Evolutionary conservation across 306 rosid genomes (phyloP).

Genomic region (Quercus suber): DNA sequence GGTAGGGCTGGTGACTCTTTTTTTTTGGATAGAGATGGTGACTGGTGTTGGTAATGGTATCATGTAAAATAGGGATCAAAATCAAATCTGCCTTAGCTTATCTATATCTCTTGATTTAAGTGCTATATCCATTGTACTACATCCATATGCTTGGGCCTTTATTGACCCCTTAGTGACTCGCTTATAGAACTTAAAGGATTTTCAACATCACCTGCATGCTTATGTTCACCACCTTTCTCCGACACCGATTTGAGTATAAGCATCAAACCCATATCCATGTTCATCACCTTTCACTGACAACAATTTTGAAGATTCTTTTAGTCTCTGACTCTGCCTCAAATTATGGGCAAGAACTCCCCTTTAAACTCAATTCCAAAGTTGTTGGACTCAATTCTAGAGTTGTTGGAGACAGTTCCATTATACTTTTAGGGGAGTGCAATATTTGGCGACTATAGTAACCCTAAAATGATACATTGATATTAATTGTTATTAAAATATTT

Average conservation of each 20-base stretch:
- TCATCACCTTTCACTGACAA: slow-evolving; percentile 12
- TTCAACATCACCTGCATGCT: slow-evolving; percentile 22
- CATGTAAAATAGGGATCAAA: neutral
- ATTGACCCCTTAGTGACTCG: slow-evolving; percentile 29
- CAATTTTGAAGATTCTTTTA: neutral
- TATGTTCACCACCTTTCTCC: slow-evolving; percentile 38
- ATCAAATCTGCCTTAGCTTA: slow-evolving; percentile 12
- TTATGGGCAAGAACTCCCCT: slow-evolving; percentile 30
- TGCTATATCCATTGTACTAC: slow-evolving; percentile 11
- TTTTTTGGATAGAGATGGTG: neutral
- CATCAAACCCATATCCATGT: slow-evolving; percentile 21
- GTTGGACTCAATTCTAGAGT: neutral
- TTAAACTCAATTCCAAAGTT: slow-evolving; percentile 10
- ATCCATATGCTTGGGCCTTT: slow-evolving; percentile 29
- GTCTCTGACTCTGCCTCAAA: neutral
- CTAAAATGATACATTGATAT: too few relatives aligned
- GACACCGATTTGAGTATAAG: slow-evolving; percentile 41
- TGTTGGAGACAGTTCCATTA: neutral
- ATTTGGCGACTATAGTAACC: neutral
- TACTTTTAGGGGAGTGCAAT: neutral
- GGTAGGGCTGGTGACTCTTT: too few relatives aligned
- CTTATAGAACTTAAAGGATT: slow-evolving; percentile 25
- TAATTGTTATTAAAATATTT: too few relatives aligned
- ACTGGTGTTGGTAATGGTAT: slow-evolving; percentile 17
- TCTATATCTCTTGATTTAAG: slow-evolving; percentile 13